Evolutionary conservation across 2,329 filamentous ascomycete genomes (phyloP).

Genomic region (Cladosporium sp.): DNA sequence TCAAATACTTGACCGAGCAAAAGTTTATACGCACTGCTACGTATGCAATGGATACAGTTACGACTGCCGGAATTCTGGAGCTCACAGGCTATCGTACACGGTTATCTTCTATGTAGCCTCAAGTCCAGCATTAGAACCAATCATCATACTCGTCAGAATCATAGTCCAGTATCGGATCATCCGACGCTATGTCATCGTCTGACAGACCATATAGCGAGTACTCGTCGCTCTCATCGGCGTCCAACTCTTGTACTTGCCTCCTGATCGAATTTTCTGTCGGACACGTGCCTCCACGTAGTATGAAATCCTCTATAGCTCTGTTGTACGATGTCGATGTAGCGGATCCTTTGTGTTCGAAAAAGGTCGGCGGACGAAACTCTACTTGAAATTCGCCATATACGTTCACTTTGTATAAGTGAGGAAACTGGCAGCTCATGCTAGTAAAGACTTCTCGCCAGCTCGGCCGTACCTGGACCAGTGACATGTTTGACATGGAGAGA

Average conservation of each 20-base stretch:
- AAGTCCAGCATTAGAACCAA: neutral
- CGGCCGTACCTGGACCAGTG: neutral
- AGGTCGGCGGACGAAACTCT: too few species aligned
- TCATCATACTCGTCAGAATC: neutral
- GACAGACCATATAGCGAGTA: neutral
- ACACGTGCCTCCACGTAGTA: neutral
- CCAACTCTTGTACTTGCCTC: too few species aligned
- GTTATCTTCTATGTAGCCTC: too few species aligned
- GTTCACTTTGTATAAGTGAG: neutral
- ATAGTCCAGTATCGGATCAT: neutral
- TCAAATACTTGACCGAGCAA: too few species aligned
- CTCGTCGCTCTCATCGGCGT: too few species aligned
- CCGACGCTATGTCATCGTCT: neutral
- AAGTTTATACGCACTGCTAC: too few species aligned
- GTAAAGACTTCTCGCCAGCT: neutral
- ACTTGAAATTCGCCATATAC: neutral
- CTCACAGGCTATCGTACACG: too few species aligned
- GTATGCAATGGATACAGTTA: too few species aligned
- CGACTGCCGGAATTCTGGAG: too few species aligned
- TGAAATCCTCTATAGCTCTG: neutral
- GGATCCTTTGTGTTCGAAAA: neutral
- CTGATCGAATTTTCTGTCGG: neutral
- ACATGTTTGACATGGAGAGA: neutral
- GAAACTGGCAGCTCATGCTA: neutral
- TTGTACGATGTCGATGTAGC: too few species aligned